Evolutionary conservation across 1,139 yeast species (phyloP), one percentile per base, ranked within the genome.

Genomic region (Petasospora fabianii): DNA sequence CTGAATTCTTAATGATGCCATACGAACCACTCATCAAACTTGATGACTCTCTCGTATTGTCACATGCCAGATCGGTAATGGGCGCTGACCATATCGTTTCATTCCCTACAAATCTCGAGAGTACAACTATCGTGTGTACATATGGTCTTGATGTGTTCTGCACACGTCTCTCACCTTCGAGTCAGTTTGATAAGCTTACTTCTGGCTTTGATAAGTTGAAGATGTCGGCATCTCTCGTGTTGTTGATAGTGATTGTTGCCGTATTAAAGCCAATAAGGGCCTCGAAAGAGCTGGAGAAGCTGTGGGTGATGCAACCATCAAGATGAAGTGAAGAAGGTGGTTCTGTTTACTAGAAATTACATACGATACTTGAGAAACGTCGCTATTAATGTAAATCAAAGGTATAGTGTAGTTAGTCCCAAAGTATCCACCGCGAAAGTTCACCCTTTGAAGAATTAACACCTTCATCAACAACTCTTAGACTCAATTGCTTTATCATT

Each of bases 91-190:
- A 58, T 14, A 55, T 81, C 3, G 60, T 79, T 19, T 68, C 85
- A 2, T 64, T 70, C 24, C 77, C 92, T 2, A 83, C 97, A 0
- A 71, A 77, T 33, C 66, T 87, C 42, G 98, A 92, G 60, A 84
- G 95, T 2, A 87, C 97, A 0, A 69, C 83, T 3, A 69, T 84
- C 27, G 73, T 88, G 2, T 81, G 94, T 48, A 73, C 77, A 18
- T 65, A 74, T 38, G 87, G 86, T 27, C 65, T 70, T 30, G 95
- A 86, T 56, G 62, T 84, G 16, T 90, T 84, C 64, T 85, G 90
- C 57, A 81, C 94, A 1, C 68, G 79, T 38, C 69, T 84, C 17
- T 76, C 84, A 39, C 97, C 97, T 1, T 86, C 96, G 0, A 75
- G 76, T 39, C 85, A 88, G 36, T 90, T 86, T 62, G 98, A 92